phyloP scores from a whole-genome alignment of 2,329 filamentous ascomycete species.

The Amauroascus verrucosus region DNA sequence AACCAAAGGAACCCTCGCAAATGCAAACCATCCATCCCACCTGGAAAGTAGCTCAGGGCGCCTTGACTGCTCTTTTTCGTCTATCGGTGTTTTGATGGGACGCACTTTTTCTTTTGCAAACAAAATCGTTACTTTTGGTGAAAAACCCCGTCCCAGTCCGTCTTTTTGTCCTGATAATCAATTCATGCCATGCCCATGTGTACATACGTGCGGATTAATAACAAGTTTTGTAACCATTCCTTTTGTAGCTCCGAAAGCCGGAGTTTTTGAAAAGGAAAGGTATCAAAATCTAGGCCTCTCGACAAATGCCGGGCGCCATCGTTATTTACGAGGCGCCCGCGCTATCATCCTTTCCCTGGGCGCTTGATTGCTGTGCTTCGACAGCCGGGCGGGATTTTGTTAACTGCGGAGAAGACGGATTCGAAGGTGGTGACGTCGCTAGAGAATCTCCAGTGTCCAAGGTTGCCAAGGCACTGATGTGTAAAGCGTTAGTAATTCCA shows the following conservation, averaged over 20 bases:
- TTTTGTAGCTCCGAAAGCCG: not conserved
- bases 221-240: not conserved
- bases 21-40: constrained; percentile 19
- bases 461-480: constrained; percentile 37
- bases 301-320: not conserved
- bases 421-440: constrained; percentile 40
- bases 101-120: constrained; percentile 7
- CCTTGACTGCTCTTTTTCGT: constrained; percentile 9
- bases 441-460: constrained; percentile 39
- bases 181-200: constrained; percentile 10
- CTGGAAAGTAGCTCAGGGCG: constrained; percentile 16
- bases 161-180: not conserved
- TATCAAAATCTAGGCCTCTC: not conserved
- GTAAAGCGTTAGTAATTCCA: constrained; percentile 13
- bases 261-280: not conserved
- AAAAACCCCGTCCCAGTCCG: not conserved
- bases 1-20: constrained; percentile 16
- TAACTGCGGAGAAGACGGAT: constrained; percentile 37
- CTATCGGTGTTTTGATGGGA: constrained; percentile 5
- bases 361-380: constrained; percentile 25
- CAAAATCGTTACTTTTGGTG: constrained; percentile 4
- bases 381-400: constrained; percentile 39
- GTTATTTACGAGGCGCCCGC: constrained; percentile 6
- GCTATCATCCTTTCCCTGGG: constrained; percentile 11
- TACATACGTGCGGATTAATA: constrained; percentile 8